Evolutionary conservation across 2,329 filamentous ascomycete genomes (phyloP).

Genomic region (Ceratocystis cacaofunesta): DNA sequence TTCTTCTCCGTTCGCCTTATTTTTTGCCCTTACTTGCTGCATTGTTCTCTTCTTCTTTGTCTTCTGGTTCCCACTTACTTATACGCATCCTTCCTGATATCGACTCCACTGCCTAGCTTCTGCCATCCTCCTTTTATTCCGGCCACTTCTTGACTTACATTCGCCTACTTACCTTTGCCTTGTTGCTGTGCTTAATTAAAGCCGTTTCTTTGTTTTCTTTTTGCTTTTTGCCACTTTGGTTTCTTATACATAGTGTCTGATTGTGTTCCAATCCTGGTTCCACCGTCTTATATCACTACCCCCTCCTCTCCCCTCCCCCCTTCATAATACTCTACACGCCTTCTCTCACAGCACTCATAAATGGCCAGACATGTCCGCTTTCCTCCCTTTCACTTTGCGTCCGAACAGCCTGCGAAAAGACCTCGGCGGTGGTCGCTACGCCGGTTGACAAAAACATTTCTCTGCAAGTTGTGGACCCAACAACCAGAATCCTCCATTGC

Average conservation of each 20-base stretch:
- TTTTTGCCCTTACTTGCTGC: background rate
- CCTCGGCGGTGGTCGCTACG: background rate
- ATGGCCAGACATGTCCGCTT: constrained; percentile 4
- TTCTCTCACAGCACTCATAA: background rate
- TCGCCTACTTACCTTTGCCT: background rate
- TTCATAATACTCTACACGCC: background rate
- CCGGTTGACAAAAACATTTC: background rate
- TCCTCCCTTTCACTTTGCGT: background rate
- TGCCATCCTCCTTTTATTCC: background rate
- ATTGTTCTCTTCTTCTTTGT: background rate
- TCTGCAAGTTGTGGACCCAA: background rate
- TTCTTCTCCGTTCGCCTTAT: background rate
- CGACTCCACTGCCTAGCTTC: background rate
- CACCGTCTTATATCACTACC: background rate
- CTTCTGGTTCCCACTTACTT: background rate
- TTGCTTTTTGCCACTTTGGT: background rate
- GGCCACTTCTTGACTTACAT: background rate
- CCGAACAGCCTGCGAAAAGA: background rate
- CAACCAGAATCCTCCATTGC: background rate
- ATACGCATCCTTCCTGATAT: background rate
- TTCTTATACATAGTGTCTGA: background rate
- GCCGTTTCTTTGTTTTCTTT: background rate
- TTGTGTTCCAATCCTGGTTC: background rate
- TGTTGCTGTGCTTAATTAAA: background rate
- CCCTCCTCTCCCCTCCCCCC: background rate